These are phyloP conservation scores for Aspergillus cristatus DNA, from an alignment of 495 filamentous ascomycete genomes.

Conservation along the genomic window DNA sequence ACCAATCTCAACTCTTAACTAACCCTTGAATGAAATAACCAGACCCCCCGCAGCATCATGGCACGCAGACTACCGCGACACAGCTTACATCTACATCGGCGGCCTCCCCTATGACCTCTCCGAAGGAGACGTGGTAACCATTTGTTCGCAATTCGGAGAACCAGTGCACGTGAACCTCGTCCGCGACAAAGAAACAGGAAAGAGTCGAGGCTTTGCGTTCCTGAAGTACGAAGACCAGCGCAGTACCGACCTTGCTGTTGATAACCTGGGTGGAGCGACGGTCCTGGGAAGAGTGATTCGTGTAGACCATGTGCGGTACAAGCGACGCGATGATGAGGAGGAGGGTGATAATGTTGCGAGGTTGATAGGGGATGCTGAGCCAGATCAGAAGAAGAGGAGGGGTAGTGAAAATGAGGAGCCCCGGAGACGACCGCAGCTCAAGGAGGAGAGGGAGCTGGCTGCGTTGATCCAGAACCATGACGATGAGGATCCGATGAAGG, in stretches of 20 bases:
- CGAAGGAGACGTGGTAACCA: conserved; percentile 91
- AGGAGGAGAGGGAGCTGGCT: conserved; percentile 68
- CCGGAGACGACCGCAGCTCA: conserved; percentile 39
- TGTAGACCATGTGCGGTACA: conserved; percentile 90
- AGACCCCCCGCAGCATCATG: conserved; percentile 81
- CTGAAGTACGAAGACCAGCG: conserved; percentile 98
- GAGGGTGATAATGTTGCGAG: conserved; percentile 47
- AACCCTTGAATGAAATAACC: conserved; percentile 3
- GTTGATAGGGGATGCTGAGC: conserved; percentile 27
- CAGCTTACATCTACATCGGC: conserved; percentile 92
- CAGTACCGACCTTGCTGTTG: conserved; percentile 88
- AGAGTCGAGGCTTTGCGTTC: conserved; percentile 87
- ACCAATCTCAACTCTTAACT: conserved; percentile 2
- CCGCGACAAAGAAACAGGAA: conserved; percentile 92
- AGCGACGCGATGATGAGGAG: conserved; percentile 78
- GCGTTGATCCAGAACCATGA: conserved; percentile 71
- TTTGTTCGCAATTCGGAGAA: conserved; percentile 96
- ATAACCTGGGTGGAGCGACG: conserved; percentile 82
- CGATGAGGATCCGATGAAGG: conserved; percentile 97
- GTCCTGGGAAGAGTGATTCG: conserved; percentile 72
- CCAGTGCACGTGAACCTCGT: conserved; percentile 83
- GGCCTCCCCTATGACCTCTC: conserved; percentile 89
- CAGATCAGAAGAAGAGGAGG: conserved; percentile 17
- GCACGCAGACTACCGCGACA: conserved; percentile 96
- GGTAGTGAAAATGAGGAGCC: conserved; percentile 21